phyloP scores from a whole-genome alignment of 2,329 filamentous ascomycete genomes.

The Erysiphe pulchra region DNA sequence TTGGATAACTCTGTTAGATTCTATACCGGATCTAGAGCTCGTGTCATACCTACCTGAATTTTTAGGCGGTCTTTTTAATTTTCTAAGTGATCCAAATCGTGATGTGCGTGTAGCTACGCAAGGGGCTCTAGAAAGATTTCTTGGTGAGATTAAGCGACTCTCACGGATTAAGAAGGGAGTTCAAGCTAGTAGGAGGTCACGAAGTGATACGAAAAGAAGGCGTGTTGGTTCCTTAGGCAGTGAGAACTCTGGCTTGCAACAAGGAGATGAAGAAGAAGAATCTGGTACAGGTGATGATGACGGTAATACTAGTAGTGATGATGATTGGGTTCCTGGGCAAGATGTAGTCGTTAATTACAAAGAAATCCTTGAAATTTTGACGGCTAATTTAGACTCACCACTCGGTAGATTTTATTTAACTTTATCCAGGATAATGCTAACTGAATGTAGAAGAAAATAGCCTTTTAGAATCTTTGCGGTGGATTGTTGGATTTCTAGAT shows the following conservation, averaged over 20 bases:
- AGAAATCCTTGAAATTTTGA: slow-evolving; percentile 74
- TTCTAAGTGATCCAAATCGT: slow-evolving; percentile 69
- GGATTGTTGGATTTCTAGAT: slow-evolving; percentile 91
- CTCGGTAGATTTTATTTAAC: slow-evolving; percentile 26
- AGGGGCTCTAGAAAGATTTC: slow-evolving; percentile 64
- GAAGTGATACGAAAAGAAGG: slow-evolving; percentile 35
- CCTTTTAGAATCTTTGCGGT: slow-evolving; percentile 67
- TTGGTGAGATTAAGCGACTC: slow-evolving; percentile 86
- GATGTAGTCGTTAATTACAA: slow-evolving; percentile 88
- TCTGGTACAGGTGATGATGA: slow-evolving; percentile 30
- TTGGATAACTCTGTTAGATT: slow-evolving; percentile 87
- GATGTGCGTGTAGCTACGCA: slow-evolving; percentile 94
- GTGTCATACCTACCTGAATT: slow-evolving; percentile 86
- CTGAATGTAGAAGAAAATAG: slow-evolving; percentile 53
- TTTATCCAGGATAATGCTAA: slow-evolving; percentile 2
- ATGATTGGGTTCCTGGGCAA: slow-evolving; percentile 92
- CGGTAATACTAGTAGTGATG: slow-evolving; percentile 41
- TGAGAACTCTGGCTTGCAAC: slow-evolving; percentile 21
- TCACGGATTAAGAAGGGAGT: slow-evolving; percentile 80
- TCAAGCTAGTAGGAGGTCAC: slow-evolving; percentile 52
- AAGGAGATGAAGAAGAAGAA: slow-evolving; percentile 33
- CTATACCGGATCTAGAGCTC: slow-evolving; percentile 85
- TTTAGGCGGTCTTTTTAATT: slow-evolving; percentile 67
- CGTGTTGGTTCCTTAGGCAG: slow-evolving; percentile 46
- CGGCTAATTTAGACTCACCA: slow-evolving; percentile 65